Evolutionary conservation across 208 protist species (phyloP).

Genomic region (Leishmania braziliensis): DNA sequence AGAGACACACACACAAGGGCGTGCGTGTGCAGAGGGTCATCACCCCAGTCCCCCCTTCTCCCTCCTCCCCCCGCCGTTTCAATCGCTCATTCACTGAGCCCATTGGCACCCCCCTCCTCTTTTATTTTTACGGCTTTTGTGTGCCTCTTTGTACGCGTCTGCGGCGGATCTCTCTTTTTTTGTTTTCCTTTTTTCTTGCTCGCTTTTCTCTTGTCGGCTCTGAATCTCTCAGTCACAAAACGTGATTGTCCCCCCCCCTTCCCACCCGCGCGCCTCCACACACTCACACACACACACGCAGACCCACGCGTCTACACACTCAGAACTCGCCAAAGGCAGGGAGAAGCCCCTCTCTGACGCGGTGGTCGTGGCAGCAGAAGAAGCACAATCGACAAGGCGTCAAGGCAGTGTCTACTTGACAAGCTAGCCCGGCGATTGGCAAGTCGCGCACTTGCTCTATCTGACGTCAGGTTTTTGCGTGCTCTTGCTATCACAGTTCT

Average conservation of each 20-base stretch:
- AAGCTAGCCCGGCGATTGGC: not conserved
- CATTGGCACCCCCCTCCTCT: not conserved
- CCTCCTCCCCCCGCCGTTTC: not conserved
- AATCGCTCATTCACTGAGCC: not conserved
- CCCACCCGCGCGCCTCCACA: not conserved
- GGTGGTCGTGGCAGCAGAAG: not conserved
- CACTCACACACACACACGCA: not conserved
- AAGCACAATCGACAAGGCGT: not conserved
- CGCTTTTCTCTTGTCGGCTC: not conserved
- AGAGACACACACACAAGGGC: not conserved
- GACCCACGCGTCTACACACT: conserved; percentile 6
- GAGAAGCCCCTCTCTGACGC: not conserved
- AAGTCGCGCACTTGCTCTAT: not conserved
- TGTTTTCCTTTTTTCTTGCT: conserved; percentile 1
- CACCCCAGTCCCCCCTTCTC: not conserved
- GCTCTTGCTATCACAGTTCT: not conserved
- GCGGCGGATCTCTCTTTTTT: not conserved
- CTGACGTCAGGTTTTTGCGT: not conserved
- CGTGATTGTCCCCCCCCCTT: not conserved
- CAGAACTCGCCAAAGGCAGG: not conserved
- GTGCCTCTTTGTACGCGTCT: not conserved
- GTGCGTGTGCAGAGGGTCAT: not conserved
- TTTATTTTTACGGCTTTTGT: not conserved
- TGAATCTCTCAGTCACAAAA: conserved; percentile 1
- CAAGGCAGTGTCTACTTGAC: not conserved